Base-by-base conservation (phyloP, 495 filamentous ascomycete genomes). In the Aspergillus conjunctus region DNA sequence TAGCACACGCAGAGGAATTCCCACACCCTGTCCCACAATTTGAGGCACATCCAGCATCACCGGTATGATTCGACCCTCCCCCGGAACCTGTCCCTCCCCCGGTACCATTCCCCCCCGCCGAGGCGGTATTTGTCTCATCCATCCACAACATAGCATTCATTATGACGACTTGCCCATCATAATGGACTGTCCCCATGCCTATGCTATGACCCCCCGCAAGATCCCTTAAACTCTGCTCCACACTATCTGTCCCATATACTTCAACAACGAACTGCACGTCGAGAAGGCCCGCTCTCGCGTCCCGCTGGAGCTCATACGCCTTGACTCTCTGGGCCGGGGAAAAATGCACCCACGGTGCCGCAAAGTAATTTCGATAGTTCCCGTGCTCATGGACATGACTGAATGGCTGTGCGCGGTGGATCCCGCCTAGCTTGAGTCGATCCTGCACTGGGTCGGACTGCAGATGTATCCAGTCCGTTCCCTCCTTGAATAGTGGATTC, bases 401-500 rank as follows among this genome's bases (percentile, higher is more conserved):
- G 7, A 8, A 48, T 2, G 44, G 44, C 4, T 48, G 44, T 4
- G 76, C 76, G 37, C 73, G 70, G 52, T 79, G 76, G 52, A 76
- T 74, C 8, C 76, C 76, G 31, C 73, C 73, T 15, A 74, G 66
- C 59, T 73, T 75, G 21, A 75, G 57, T 9, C 73, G 61, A 22
- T 68, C 68, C 4, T 59, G 49, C 8, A 49, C 45, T 6, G 64
- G 63, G 17, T 63, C 43, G 14, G 22, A 15, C 26, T 59, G 49
- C 7, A 9, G 31, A n/a, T 51, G 54, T 3, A 63, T 39, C 61
- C 61, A 63, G 20, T 26, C n/a, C 0, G 61, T 55, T 7, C 49
- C 39, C 15, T 54, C 11, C 31, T 4, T 20, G 58, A 75, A 74
- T 17, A 32, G 21, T 1, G 56, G 54, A 18, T 58, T 60, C 7